A percentile compares a stretch with the other conserved stretches of the same genome.
Conservation (phyloP, 2,329 filamentous ascomycete species). For the Fusarium stilboides region DNA sequence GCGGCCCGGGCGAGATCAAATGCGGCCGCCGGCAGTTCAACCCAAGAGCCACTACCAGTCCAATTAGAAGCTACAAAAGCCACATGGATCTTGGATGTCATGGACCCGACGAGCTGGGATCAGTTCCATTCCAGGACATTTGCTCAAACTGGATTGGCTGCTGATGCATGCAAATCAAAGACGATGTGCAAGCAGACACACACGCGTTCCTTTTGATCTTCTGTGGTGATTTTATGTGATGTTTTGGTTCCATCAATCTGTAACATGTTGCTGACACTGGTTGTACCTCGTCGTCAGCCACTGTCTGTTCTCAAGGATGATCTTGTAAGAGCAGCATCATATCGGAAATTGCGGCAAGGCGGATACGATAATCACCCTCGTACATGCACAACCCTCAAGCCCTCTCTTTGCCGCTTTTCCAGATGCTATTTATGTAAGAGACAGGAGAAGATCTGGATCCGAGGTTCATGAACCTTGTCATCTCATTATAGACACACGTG, state of each 20-base stretch:
- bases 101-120: slow-evolving; percentile 21
- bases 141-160: slow-evolving; percentile 35
- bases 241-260: neutral
- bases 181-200: neutral
- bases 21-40: slow-evolving; percentile 20
- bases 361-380: slow-evolving; percentile 4
- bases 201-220: slow-evolving; percentile 9
- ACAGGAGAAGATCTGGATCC: too few relatives aligned
- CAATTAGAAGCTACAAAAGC: slow-evolving; percentile 17
- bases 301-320: neutral
- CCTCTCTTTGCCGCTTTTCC: too few relatives aligned
- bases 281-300: too few relatives aligned
- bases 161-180: neutral
- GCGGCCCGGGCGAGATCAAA: slow-evolving; percentile 16
- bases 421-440: neutral
- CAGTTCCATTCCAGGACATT: slow-evolving; percentile 38
- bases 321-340: neutral
- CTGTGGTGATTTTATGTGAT: neutral
- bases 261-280: neutral
- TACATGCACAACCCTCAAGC: neutral
- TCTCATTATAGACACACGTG: neutral
- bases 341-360: slow-evolving; percentile 36
- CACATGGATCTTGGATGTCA: slow-evolving; percentile 5
- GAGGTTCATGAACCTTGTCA: too few relatives aligned
- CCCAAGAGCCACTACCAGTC: neutral